Base-by-base conservation (phyloP, 2,329 filamentous ascomycete genomes). In the Teratosphaeriaceae sp. region DNA sequence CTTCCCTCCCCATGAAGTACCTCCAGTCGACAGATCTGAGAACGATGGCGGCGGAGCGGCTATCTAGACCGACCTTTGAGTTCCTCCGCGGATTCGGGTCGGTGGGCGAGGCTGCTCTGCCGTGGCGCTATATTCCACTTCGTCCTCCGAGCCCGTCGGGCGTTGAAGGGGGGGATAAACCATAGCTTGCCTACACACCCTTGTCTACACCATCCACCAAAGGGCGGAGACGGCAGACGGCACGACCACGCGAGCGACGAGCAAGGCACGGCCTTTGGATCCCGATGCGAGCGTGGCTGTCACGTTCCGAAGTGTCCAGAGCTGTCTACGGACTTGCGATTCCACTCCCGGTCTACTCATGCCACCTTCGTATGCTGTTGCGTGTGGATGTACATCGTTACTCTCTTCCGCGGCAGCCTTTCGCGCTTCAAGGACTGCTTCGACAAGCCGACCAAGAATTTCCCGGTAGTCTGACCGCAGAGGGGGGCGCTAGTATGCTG, bases 11-110 rank as follows among this genome's bases (percentile, higher is more conserved):
- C 16, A 35, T 52, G 53, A 88, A 85, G 88, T 83, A 84, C 87
- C 69, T 89, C 85, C 84, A 80, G 86, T 88, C 85, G 87, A 94
- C 88, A 92, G 85, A 82, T 92, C 83, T 86, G 67, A 94, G 83
- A 95, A 67, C 61, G 78, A 92, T n/a, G 71, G 67, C 69, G 51
- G 31, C 52, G 49, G 54, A 20, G 21, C 26, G 16, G 12, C 44
- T 49, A 73, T 72, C 66, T 70, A 71, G 67, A n/a, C n/a, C n/a
- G n/a, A n/a, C n/a, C 65, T 71, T 58, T 57, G 42, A 57, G 52
- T 49, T 59, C 81, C 31, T 76, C 68, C 61, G 75, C 83, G 82
- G 87, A 78, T 77, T 45, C 79, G 76, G 74, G n/a, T n/a, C n/a
- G n/a, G n/a, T 76, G 72, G 70, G 70, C 64, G 64, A 66, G 69